phyloP scores from a whole-genome alignment of 805 yeast species.

The Kodamaea laetipori region DNA sequence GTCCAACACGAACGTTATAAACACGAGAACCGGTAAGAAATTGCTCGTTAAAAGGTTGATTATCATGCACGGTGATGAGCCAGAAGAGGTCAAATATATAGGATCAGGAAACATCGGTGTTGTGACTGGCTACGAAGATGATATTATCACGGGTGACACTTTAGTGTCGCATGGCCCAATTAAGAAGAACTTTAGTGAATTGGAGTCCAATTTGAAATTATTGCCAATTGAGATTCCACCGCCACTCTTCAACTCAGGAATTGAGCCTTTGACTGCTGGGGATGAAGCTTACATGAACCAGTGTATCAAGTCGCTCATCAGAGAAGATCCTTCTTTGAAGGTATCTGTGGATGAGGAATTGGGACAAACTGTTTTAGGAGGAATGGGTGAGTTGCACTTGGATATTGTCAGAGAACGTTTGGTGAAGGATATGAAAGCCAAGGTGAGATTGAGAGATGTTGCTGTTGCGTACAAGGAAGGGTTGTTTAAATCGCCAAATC shows the following conservation, averaged over 20 bases:
- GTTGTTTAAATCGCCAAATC: conserved; percentile 14
- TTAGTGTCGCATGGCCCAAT: conserved; percentile 61
- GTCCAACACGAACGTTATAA: conserved; percentile 61
- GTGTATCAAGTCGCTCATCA: conserved; percentile 63
- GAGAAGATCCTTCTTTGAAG: conserved; percentile 89
- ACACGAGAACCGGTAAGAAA: conserved; percentile 68
- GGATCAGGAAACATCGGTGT: conserved; percentile 90
- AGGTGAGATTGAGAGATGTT: conserved; percentile 76
- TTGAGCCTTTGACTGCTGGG: conserved; percentile 82
- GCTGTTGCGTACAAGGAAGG: conserved; percentile 91
- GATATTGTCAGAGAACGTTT: conserved; percentile 84
- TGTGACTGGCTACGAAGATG: conserved; percentile 66
- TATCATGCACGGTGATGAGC: conserved; percentile 85
- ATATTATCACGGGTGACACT: conserved; percentile 89
- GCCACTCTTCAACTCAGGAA: conserved; percentile 83
- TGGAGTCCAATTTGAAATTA: conserved; percentile 49
- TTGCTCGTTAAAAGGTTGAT: conserved; percentile 68
- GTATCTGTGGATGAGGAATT: conserved; percentile 76
- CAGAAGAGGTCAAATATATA: conserved; percentile 66
- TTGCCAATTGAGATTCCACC: conserved; percentile 87
- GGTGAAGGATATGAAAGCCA: conserved; percentile 79
- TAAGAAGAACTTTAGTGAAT: conserved; percentile 46
- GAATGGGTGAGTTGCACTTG: conserved; percentile 96
- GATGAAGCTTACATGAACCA: conserved; percentile 74
- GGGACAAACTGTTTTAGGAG: conserved; percentile 86